Evolutionary conservation across 2,329 filamentous ascomycete species (phyloP).

Genomic region (Zasmidium angulare): DNA sequence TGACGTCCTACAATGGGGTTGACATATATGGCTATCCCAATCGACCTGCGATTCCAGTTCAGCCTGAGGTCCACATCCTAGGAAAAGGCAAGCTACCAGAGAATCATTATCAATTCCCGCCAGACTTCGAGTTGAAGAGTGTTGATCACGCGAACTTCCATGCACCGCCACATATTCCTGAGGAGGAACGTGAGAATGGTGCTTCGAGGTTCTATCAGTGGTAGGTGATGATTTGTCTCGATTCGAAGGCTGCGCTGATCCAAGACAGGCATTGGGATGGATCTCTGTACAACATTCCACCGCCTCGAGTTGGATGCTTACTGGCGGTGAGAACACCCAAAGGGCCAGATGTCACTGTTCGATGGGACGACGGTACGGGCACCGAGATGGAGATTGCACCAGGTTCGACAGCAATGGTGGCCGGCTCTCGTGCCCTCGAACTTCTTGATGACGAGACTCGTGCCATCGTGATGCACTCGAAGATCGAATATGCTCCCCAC

Average conservation of each 20-base stretch:
- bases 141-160: conserved; percentile 17
- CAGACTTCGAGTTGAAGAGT: conserved; percentile 15
- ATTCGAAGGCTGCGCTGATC: not conserved
- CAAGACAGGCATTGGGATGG: conserved; percentile 11
- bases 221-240: not conserved
- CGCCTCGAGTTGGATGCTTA: conserved; percentile 14
- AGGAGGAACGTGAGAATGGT: conserved; percentile 14
- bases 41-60: conserved; percentile 12
- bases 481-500: conserved; percentile 14
- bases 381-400: conserved; percentile 13
- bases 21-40: conserved; percentile 14
- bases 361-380: conserved; percentile 13
- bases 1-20: conserved; percentile 14
- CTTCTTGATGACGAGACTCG: conserved; percentile 11
- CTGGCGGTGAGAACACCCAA: conserved; percentile 15
- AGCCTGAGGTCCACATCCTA: conserved; percentile 18
- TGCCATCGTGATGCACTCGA: conserved; percentile 12
- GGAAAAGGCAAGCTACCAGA: conserved; percentile 12
- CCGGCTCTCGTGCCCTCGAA: conserved; percentile 11
- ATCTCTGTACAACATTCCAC: conserved; percentile 14
- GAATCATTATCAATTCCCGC: conserved; percentile 13
- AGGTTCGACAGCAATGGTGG: conserved; percentile 14
- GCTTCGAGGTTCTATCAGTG: conserved; percentile 16
- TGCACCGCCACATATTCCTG: conserved; percentile 11
- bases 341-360: conserved; percentile 14